Evolutionary conservation across 305 asterid genomes (phyloP), one percentile per base, ranked within the genome.

Genomic region (Rubia balearica): DNA sequence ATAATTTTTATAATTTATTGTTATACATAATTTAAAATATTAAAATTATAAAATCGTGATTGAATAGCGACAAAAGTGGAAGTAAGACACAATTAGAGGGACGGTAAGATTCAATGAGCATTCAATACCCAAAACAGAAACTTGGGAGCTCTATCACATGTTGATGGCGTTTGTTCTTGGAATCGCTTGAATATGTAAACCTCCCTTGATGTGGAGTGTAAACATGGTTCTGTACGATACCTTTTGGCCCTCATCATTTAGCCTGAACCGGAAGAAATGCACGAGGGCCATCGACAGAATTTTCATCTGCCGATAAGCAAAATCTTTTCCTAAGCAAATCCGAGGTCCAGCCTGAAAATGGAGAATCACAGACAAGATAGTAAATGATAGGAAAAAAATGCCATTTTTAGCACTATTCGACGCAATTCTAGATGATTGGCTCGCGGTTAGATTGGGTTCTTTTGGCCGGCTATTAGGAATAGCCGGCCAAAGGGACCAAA

Each of bases 241-340:
- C 22, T 46, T 80, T 55, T 80, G 55, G 19, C 67, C 63, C 17
- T 81, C 85, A 69, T 85, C 86, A 5, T 80, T 68, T 72, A 86
- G 67, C 59, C 73, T 85, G 81, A 86, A 86, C 76, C 74, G 66
- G 85, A 88, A 88, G 85, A 77, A 86, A 51, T 77, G 80, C 8
- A 85, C 68, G 16, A 90, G 87, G 36, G 85, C 80, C 14, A 85
- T 82, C 14, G 95, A 63, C 21, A 83, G 73, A 40, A 88, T 85
- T 85, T 88, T 90, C 91, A 90, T 90, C 73, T 90, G 95, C 4
- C 90, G 80, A 73, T 90, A 88, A 14, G 92, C 95, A 66, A 90
- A 85, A 64, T 88, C 88, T 68, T 78, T 86, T 3, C 96, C 96
- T 72, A 90, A 71, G 71, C 96, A 87, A 17, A 69, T 82, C 69